Evolutionary conservation across 352 stramenopile species (phyloP), one percentile per base, ranked within the genome.

Genomic region (Pythium plurisporium): DNA sequence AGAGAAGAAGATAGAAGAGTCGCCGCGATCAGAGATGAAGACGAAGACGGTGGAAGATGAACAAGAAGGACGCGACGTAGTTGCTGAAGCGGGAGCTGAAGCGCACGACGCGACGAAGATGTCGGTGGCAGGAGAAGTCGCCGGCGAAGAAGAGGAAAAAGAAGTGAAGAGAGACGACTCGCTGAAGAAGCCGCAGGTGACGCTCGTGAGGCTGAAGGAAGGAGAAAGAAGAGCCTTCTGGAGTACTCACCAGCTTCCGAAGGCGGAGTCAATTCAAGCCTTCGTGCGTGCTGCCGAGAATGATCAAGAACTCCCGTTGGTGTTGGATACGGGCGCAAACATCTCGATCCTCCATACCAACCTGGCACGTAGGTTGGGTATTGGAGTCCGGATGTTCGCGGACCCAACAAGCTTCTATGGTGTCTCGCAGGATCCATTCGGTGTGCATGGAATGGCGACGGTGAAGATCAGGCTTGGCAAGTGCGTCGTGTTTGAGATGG

Each of bases 261-360:
- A 42, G 33, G 41, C 47, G 15, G 23, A 65, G 15, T 6, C 12
- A 17, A 38, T 42, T 2, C 58, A 65, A 50, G 49, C 33, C 9
- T 55, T 59, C 29, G 58, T 65, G 9, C 38, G 42, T 22, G 48
- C 48, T 27, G 48, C 48, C 7, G 48, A 59, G 3, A 17, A 51
- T 4, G 44, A 51, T 17, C 4, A 34, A 25, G 27, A 33, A 15
- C 6, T 65, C 4, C 58, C 49, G 34, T 44, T 65, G 23, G 60
- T 65, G 58, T 26, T 65, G 12, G 58, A 65, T 31, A 65, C 50
- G 2, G 50, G 57, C 1, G 58, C 49, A n/a, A 65, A 65, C 37
- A 60, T 60, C 43, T 45, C 23, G 2, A 17, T 60, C 5, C 31
- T 65, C 9, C 58, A 60, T 22, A 50, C 41, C 19, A 60, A 65